Conservation (phyloP, 805 yeast genomes). For the Lachancea kluyveri region DNA sequence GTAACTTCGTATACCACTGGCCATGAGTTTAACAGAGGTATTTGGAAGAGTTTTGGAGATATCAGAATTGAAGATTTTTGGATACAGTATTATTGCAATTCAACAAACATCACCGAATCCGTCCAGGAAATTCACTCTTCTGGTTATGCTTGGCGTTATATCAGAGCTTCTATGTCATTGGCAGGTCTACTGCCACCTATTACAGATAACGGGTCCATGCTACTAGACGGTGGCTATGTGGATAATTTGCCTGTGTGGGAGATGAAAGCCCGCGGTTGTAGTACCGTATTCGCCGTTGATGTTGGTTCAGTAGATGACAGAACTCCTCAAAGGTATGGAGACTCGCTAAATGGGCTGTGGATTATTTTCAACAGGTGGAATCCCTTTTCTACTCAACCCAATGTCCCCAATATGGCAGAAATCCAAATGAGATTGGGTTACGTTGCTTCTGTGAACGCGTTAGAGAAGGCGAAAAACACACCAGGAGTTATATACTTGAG, state of each 20-base stretch:
- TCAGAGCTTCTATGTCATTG: constrained; percentile 92
- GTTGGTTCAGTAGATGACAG: constrained; percentile 94
- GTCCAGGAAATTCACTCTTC: constrained; percentile 89
- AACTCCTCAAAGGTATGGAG: constrained; percentile 87
- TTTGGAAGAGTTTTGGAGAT: constrained; percentile 95
- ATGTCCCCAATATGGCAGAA: constrained; percentile 91
- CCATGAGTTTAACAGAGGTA: constrained; percentile 92
- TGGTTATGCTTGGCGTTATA: constrained; percentile 94
- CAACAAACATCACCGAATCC: constrained; percentile 92
- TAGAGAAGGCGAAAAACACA: constrained; percentile 77
- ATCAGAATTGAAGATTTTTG: constrained; percentile 93
- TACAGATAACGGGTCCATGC: constrained; percentile 85
- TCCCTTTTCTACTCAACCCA: constrained; percentile 81
- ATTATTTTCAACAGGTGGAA: constrained; percentile 81
- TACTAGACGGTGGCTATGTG: constrained; percentile 92
- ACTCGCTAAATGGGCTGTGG: constrained; percentile 89
- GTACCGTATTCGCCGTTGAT: constrained; percentile 83
- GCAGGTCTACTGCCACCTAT: constrained; percentile 87
- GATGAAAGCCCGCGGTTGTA: constrained; percentile 87
- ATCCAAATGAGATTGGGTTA: constrained; percentile 90
- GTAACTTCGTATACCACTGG: constrained; percentile 94
- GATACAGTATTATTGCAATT: constrained; percentile 82
- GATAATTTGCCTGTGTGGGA: constrained; percentile 90
- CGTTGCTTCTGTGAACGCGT: constrained; percentile 90
- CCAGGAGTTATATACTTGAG: constrained; percentile 83